phyloP scores from a whole-genome alignment of 345 rosid species.

The Eucalyptus camaldulensis region DNA sequence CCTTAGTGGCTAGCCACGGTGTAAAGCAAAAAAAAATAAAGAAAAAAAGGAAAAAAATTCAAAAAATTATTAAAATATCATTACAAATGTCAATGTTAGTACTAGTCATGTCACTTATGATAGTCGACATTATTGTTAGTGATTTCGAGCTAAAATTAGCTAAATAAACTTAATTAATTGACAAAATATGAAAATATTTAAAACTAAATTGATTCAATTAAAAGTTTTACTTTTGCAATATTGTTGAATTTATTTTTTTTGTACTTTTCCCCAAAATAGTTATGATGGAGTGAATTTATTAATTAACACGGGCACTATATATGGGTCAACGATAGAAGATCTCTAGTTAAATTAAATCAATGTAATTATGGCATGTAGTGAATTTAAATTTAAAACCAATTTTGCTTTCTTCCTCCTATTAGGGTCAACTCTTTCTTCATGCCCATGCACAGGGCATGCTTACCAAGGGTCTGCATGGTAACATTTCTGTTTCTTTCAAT shows the following conservation, averaged over 20 bases:
- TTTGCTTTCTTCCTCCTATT: not conserved
- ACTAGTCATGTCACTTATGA: not conserved
- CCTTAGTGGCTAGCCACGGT: not conserved
- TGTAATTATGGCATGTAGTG: not conserved
- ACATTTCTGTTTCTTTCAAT: no score
- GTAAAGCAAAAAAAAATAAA: no score
- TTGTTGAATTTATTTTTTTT: no score
- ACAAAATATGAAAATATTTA: no score
- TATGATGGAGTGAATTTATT: not conserved
- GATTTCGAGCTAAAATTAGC: not conserved
- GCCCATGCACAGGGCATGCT: not conserved
- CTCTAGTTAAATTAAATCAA: not conserved
- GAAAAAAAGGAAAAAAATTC: no score
- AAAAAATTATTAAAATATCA: no score
- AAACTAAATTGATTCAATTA: no score
- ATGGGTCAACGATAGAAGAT: not conserved
- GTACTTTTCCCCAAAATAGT: not conserved
- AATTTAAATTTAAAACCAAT: not conserved
- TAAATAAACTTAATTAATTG: no score
- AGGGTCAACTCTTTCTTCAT: not conserved
- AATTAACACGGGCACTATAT: not conserved
- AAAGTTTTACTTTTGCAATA: no score
- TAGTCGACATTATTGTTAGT: rapidly evolving
- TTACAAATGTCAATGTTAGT: no score
- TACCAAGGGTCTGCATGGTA: not conserved